Evolutionary conservation across 2,329 filamentous ascomycete species (phyloP).

Genomic region (Aspergillus brunneoviolaceus): DNA sequence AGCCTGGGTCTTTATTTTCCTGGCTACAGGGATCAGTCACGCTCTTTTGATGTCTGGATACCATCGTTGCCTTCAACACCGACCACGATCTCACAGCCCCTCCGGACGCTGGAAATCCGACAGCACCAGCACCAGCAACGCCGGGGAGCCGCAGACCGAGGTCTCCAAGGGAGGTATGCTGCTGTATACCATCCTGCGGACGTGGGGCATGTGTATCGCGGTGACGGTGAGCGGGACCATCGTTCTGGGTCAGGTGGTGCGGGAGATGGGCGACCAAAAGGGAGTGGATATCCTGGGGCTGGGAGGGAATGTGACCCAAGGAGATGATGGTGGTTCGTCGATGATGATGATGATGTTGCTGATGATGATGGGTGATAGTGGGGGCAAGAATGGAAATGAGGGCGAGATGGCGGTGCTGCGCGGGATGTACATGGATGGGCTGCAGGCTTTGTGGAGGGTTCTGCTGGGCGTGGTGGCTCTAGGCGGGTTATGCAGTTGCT

Average conservation of each 20-base stretch:
- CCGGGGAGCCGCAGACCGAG: background rate
- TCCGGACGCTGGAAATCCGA: background rate
- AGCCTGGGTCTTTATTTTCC: slow-evolving; percentile 39
- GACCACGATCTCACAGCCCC: slow-evolving; percentile 22
- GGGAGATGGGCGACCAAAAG: slow-evolving; percentile 21
- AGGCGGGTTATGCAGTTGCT: slow-evolving; percentile 16
- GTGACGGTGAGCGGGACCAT: slow-evolving; percentile 42
- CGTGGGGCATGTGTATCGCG: slow-evolving; percentile 48
- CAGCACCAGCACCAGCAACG: background rate
- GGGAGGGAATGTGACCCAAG: background rate
- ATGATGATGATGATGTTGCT: background rate
- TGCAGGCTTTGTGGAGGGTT: slow-evolving; percentile 29
- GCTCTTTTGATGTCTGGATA: slow-evolving; percentile 44
- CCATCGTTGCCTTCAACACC: slow-evolving; percentile 37
- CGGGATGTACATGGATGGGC: slow-evolving; percentile 21
- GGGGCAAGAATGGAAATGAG: slow-evolving; percentile 15
- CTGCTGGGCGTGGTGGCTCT: slow-evolving; percentile 28
- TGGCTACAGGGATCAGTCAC: slow-evolving; percentile 43
- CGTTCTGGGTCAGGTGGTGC: slow-evolving; percentile 43
- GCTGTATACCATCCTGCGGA: slow-evolving; percentile 42
- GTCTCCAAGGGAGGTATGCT: slow-evolving; percentile 28
- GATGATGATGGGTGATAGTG: slow-evolving; percentile 12
- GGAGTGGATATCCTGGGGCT: slow-evolving; percentile 6
- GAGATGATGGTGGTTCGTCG: background rate
- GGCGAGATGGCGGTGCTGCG: slow-evolving; percentile 18